phyloP scores from a whole-genome alignment of 805 yeast genomes.

The Cyberlindnera xylosilytica region DNA sequence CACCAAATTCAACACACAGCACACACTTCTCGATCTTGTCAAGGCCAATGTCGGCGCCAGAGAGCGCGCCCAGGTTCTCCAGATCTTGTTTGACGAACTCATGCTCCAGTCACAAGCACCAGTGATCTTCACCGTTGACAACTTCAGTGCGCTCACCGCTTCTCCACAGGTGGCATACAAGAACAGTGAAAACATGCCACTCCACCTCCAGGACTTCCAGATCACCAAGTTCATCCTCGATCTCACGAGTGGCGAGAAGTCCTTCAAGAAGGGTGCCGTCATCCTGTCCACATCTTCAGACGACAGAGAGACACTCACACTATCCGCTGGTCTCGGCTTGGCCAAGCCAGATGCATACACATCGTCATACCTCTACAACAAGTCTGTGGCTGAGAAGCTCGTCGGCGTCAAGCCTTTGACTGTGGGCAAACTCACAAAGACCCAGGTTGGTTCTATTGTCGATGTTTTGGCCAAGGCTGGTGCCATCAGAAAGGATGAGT shows the following conservation, averaged over 20 bases:
- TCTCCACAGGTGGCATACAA: constrained; percentile 57
- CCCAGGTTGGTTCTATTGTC: constrained; percentile 42
- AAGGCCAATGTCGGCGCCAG: constrained; percentile 35
- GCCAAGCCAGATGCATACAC: constrained; percentile 55
- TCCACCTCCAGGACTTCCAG: constrained; percentile 63
- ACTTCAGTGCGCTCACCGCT: constrained; percentile 61
- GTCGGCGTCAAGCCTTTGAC: constrained; percentile 35
- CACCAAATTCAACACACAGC: constrained; percentile 27
- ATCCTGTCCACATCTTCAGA: constrained; percentile 60
- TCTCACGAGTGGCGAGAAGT: constrained; percentile 47
- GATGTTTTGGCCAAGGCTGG: constrained; percentile 39
- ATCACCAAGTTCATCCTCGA: constrained; percentile 55
- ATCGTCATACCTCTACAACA: constrained; percentile 47
- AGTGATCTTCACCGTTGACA: constrained; percentile 69
- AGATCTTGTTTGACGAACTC: constrained; percentile 54
- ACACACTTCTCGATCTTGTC: constrained; percentile 44
- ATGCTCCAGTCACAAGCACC: constrained; percentile 49
- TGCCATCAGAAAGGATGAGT: constrained; percentile 36
- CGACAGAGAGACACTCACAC: constrained; percentile 50
- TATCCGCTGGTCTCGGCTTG: constrained; percentile 56
- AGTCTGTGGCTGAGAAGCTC: constrained; percentile 48
- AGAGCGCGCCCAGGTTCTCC: constrained; percentile 44
- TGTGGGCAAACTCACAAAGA: constrained; percentile 41
- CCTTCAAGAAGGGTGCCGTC: constrained; percentile 61
- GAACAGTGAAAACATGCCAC: constrained; percentile 49